Evolutionary conservation across 495 filamentous ascomycete genomes (phyloP), one percentile per base, ranked within the genome.

Genomic region (Aspergillus sparsus): DNA sequence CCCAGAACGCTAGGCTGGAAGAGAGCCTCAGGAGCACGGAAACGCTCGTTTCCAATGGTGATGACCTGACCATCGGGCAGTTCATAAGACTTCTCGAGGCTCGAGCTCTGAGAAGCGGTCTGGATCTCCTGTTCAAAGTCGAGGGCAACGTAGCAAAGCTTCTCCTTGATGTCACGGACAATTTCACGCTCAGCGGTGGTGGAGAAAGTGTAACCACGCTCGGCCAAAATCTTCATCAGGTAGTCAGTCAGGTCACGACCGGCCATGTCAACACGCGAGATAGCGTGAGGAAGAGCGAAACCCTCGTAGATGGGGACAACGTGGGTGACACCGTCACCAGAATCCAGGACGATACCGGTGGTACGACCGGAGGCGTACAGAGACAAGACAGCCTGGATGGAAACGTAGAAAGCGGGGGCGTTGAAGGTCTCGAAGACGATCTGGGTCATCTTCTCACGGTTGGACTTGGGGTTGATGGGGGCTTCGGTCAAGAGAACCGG

Each of bases 401-500:
- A 98, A 83, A 97, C 94, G 85, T 97, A 98, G 87, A 98, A 97
- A 68, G 94, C 94, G 68, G 94, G 94, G 71, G 95, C 95, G 83
- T 98, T 98, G 88, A 98, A 98, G 69, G 94, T 98, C 86, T 98
- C 94, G 88, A 98, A 98, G 76, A 98, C 95, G 68, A 98, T 98
- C 83, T 98, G 95, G 62, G 94, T 98, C 91, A 98, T 97, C 87
- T 97, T 98, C 86, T 98, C 95, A 85, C 95, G 90, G 84, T 98
- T 98, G 82, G 92, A 96, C 87, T 97, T 97, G 79, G 94, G 94
- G 87, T 98, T 98, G 86, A 98, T 95, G 64, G 94, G 95, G 71
- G 94, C 94, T 83, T 98, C 94, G 72, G 94, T 98, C 77, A 98
- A 86, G 73, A 98, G 87, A 71, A 98, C 93, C 70, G 94, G 94